phyloP scores from a whole-genome alignment of 768 basidiomycete genomes.

The Cyathus striatus region DNA sequence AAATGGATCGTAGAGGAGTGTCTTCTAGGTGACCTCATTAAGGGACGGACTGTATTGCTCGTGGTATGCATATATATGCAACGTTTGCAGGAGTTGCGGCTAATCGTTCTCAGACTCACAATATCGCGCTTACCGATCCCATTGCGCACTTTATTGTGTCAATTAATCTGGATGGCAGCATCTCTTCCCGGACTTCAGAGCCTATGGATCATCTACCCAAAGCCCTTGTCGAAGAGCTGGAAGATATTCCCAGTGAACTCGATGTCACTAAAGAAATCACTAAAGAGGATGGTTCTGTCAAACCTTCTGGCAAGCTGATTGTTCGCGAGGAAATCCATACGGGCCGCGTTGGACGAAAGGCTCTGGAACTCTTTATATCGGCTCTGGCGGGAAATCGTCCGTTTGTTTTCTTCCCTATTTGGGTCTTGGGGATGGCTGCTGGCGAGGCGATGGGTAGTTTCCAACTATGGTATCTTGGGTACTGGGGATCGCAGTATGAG shows the following conservation, averaged over 20 bases:
- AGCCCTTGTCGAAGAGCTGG: too few relatives aligned
- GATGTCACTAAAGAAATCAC: too few relatives aligned
- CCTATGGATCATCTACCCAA: too few relatives aligned
- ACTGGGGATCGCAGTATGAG: slow-evolving; percentile 1
- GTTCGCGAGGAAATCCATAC: slow-evolving; percentile 53
- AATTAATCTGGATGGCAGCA: slow-evolving; percentile 36
- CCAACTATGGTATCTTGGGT: slow-evolving; percentile 1
- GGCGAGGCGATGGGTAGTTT: neutral
- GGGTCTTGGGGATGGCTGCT: neutral
- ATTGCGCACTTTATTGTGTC: slow-evolving; percentile 17
- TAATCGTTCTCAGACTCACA: slow-evolving; percentile 17
- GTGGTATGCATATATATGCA: slow-evolving; percentile 38
- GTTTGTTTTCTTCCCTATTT: neutral
- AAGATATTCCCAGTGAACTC: too few relatives aligned
- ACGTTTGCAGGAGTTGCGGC: neutral
- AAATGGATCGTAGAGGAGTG: slow-evolving; percentile 74
- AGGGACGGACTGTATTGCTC: slow-evolving; percentile 71
- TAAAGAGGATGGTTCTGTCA: slow-evolving; percentile 4
- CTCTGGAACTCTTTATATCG: slow-evolving; percentile 30
- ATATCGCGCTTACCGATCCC: slow-evolving; percentile 5
- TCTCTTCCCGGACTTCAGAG: too few relatives aligned
- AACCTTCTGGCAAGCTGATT: slow-evolving; percentile 58
- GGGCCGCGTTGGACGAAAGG: slow-evolving; percentile 49
- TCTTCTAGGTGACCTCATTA: slow-evolving; percentile 68
- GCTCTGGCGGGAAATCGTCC: slow-evolving; percentile 17